Base-by-base conservation (phyloP, 2,329 filamentous ascomycete genomes). In the Arthrobotrys megalospora region DNA sequence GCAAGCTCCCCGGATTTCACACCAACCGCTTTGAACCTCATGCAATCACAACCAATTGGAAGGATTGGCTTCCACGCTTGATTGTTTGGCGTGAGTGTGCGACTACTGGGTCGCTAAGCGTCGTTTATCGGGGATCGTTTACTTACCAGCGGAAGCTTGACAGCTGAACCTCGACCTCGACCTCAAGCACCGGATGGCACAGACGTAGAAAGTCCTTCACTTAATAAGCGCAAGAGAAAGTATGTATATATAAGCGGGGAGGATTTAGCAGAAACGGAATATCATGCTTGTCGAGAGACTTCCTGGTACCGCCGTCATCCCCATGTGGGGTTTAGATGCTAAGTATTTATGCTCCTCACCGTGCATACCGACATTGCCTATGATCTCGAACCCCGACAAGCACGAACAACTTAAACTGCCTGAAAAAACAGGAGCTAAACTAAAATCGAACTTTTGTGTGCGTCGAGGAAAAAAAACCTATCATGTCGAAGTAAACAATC, bases 361-460 rank as follows among this genome's bases (percentile, higher is more conserved):
- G 1, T 41, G 36, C 34, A 24, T 43, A 7, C 7, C 36, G 36
- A 60, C 24, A 28, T 6, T 36, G 52, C 32, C 6, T 58, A 38
- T 58, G 52, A 58, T 60, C 36, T 60, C 12, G 34, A 58, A 38
- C 34, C 16, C 11, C 7, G 21, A 14, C 36, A 11, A 60, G 55
- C 19, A 28, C 65, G 28, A 36, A 47, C 60, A 36, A 32, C 24
- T 64, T 16, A 69, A 69, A 69, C 28, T 70, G 67, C 67, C 67
- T 70, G 67, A 70, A 70, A 63, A 38, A 62, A 6, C 43, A 34
- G 10, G 50, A 24, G 34, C 50, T 47, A 41, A 36, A 60, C 55
- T 28, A 28, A 60, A 60, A 60, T 43, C 52, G 16, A 43, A 10
- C n/a, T 4, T 28, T n/a, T 45, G 38, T 43, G 38, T 63, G 58